Conservation (phyloP, 2,329 filamentous ascomycete genomes). For the Cryphonectria radicalis region DNA sequence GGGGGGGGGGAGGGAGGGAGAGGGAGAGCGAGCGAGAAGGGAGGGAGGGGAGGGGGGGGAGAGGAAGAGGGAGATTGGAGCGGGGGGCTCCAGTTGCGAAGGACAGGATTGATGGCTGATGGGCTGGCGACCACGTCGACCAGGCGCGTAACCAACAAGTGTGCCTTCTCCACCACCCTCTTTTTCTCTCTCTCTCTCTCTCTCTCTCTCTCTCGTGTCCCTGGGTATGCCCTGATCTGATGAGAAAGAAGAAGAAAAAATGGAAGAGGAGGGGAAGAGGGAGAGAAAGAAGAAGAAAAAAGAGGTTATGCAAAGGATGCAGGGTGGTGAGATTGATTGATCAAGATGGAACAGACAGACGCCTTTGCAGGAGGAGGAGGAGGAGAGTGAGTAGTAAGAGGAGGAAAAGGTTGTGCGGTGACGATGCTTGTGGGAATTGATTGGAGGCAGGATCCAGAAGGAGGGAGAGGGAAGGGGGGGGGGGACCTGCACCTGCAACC, state of each 20-base stretch:
- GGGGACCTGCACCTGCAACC: background rate
- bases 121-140: background rate
- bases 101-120: conserved; percentile 4
- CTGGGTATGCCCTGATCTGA: background rate
- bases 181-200: background rate
- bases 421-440: conserved; percentile 4
- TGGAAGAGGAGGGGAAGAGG: background rate
- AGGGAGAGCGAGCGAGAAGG: too few species aligned
- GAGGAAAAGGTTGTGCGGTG: conserved; percentile 1
- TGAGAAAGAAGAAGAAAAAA: background rate
- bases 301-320: conserved; percentile 1
- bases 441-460: background rate
- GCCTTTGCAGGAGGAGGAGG: background rate
- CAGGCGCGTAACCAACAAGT: background rate
- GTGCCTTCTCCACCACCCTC: background rate
- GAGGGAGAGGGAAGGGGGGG: background rate
- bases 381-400: background rate
- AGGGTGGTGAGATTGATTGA: background rate
- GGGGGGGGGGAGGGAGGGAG: background rate
- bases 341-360: background rate
- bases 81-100: background rate
- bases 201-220: background rate
- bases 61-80: background rate
- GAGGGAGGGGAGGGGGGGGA: background rate
- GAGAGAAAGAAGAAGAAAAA: too few species aligned